Base-by-base conservation (phyloP, 805 yeast genomes). In the Kregervanrija fluxuum region DNA sequence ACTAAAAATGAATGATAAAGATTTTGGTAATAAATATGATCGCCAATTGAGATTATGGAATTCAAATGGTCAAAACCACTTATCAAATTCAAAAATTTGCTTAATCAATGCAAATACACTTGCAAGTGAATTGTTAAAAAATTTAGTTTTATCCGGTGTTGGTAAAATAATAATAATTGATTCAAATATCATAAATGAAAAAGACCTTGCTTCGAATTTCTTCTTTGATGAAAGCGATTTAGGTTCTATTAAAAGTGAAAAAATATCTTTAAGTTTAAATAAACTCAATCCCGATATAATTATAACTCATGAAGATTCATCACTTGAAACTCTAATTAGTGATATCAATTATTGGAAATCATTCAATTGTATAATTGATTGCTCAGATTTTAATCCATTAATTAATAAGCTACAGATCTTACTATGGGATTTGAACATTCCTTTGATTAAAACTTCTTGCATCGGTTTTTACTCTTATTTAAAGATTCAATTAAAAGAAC, bases 31-130 rank as follows among this genome's bases (percentile, higher is more conserved):
- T 40, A 80, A 80, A 48, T 89, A 86, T 58, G 96, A 90, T 61
- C 73, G 99, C 34, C 98, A 91, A 59, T 66, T 91, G 47, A 74
- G 97, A 33, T 66, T 91, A 12, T 91, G 98, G 98, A 89, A 86
- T 1, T 55, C 73, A 0, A 61, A 71, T 10, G 99, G 97, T 3
- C 99, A 91, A 56, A 47, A 60, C 4, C 66, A 69, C 6, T 67
- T 91, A 13, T 76, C 76, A 31, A 54, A 58, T 2, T 68, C 90
- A 0, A 79, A 74, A 44, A 70, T 89, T 3, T 75, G 88, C 44
- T 60, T 88, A 3, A 53, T 88, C 2, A 76, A 78, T 38, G 79
- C 79, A 5, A 68, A 77, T 1, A 55, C 80, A 0, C 68, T 80
- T 0, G 78, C 82, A 1, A 71, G 80, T 3, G 98, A 91, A 60